Conservation (phyloP, 2,329 filamentous ascomycete genomes). For the Arthrobotrys iridis region DNA sequence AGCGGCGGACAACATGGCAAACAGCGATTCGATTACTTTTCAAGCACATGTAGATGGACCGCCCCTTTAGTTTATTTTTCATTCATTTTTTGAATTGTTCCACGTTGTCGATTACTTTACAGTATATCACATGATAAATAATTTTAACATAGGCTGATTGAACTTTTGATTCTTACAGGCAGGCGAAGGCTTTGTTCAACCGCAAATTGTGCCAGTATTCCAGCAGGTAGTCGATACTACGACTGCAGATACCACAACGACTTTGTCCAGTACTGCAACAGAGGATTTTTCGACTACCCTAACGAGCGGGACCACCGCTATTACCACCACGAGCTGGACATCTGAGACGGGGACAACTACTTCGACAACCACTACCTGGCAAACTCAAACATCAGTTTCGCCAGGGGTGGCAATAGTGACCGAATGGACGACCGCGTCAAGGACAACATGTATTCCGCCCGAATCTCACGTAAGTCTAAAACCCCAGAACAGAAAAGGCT, state of each 20-base stretch:
- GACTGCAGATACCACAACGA: constrained; percentile 38
- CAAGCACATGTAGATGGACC: constrained; percentile 44
- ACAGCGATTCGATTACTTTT: constrained; percentile 45
- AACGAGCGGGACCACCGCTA: constrained; percentile 43
- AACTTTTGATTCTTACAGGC: constrained; percentile 18
- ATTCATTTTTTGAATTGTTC: not conserved
- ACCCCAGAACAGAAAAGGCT: not conserved
- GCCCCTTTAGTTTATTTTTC: constrained; percentile 6
- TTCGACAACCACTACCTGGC: constrained; percentile 33
- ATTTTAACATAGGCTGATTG: constrained; percentile 40
- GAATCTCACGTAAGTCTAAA: constrained; percentile 33
- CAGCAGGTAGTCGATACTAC: constrained; percentile 41
- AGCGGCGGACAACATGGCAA: constrained; percentile 38
- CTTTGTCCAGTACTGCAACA: constrained; percentile 34
- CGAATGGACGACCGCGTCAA: constrained; percentile 37
- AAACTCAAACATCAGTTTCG: not conserved
- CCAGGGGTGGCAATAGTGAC: constrained; percentile 33
- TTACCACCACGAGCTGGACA: constrained; percentile 34
- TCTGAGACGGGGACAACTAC: constrained; percentile 39
- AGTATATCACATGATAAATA: constrained; percentile 23
- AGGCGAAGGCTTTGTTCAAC: constrained; percentile 41
- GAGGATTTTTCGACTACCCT: constrained; percentile 23
- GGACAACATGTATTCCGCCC: constrained; percentile 36
- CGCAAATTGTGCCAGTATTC: constrained; percentile 42
- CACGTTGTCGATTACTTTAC: not conserved